Percentiles rank a stretch among this genome's conserved stretches.
phyloP scores from a whole-genome alignment of 805 yeast species.

The Pichia deserticola region DNA sequence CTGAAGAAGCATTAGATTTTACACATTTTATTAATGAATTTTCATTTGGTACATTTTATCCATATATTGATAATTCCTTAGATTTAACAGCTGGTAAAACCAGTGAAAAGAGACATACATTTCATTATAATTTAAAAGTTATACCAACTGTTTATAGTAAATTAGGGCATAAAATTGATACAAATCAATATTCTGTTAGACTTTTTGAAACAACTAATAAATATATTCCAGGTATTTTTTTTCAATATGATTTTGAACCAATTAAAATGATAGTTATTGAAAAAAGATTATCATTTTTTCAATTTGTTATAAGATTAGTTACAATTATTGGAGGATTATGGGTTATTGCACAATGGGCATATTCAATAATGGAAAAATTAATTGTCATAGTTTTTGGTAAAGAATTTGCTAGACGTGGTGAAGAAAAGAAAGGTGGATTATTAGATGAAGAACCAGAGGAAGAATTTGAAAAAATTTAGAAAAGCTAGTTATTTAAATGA shows the following conservation, averaged over 20 bases:
- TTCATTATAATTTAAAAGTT: conserved; percentile 63
- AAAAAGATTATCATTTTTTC: conserved; percentile 64
- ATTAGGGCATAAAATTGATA: conserved; percentile 65
- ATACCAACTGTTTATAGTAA: conserved; percentile 76
- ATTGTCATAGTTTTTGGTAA: conserved; percentile 50
- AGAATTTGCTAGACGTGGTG: conserved; percentile 41
- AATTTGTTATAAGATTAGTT: conserved; percentile 68
- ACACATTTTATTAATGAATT: conserved; percentile 81
- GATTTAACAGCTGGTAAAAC: conserved; percentile 64
- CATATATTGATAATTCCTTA: conserved; percentile 80
- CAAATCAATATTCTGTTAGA: conserved; percentile 79
- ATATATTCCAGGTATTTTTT: conserved; percentile 67
- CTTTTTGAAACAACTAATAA: conserved; percentile 26
- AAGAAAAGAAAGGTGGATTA: conserved; percentile 34
- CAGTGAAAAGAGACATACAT: conserved; percentile 40
- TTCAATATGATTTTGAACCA: conserved; percentile 86
- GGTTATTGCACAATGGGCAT: conserved; percentile 61
- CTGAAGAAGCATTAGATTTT: conserved; percentile 54
- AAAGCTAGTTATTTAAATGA: no score
- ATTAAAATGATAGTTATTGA: conserved; percentile 65
- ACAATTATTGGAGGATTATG: conserved; percentile 80
- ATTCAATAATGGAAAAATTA: conserved; percentile 48
- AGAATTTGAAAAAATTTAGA: conserved; percentile 22
- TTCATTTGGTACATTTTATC: conserved; percentile 86
- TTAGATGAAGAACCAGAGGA: conserved; percentile 22